Percentiles rank a stretch among this genome's conserved stretches.
Conservation (phyloP, 768 basidiomycete genomes). For the Suillus placidus region DNA sequence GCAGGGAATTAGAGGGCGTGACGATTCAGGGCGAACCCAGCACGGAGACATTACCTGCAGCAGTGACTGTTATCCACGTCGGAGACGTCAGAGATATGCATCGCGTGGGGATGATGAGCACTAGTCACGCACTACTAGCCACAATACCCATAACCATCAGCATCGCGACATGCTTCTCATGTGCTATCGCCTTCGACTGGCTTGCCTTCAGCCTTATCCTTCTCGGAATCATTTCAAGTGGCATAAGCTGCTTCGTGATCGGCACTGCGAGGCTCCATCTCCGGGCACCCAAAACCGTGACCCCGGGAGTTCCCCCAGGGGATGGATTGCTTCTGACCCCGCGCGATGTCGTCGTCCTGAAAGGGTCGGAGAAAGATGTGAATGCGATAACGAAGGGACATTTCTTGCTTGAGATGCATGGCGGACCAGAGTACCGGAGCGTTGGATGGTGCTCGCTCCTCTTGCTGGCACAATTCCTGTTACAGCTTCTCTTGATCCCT, state of each 20-base stretch:
- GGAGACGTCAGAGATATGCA: constrained; percentile 24
- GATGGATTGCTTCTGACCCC: constrained; percentile 34
- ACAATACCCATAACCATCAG: constrained; percentile 29
- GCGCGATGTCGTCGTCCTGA: constrained; percentile 31
- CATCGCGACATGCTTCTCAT: constrained; percentile 24
- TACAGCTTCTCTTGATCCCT: constrained; percentile 39
- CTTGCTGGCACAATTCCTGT: constrained; percentile 35
- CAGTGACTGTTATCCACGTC: constrained; percentile 27
- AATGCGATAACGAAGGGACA: constrained; percentile 36
- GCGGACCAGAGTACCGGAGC: constrained; percentile 16
- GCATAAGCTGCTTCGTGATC: constrained; percentile 31
- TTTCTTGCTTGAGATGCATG: constrained; percentile 26
- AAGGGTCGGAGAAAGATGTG: constrained; percentile 34
- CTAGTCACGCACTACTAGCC: constrained; percentile 20
- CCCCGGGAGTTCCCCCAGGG: constrained; percentile 30
- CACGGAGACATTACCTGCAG: constrained; percentile 18
- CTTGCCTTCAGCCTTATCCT: constrained; percentile 34
- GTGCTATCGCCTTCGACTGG: constrained; percentile 34
- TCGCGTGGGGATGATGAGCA: constrained; percentile 10
- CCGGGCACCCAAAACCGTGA: constrained; percentile 20
- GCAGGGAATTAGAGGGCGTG: constrained; percentile 6
- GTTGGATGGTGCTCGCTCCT: constrained; percentile 36
- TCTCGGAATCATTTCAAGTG: constrained; percentile 36
- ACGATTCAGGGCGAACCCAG: constrained; percentile 13
- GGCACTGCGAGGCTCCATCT: constrained; percentile 32